A percentile compares a stretch with the other conserved stretches of the same genome.
Conservation (phyloP, 805 yeast species). For the Metschnikowia shivogae region DNA sequence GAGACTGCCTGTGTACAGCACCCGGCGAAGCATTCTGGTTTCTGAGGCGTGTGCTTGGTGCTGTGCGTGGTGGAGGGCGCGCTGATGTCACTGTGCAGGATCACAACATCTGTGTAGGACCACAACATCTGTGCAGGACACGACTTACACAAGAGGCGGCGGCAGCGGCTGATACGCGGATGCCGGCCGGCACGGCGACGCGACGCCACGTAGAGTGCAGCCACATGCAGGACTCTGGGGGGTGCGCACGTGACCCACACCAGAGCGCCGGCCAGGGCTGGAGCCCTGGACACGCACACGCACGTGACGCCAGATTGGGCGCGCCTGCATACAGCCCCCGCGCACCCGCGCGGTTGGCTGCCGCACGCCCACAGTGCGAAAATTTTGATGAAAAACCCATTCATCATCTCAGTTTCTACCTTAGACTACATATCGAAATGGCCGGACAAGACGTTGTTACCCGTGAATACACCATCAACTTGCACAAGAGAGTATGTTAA, state of each 20-base stretch:
- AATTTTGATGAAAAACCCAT: slow-evolving; percentile 17
- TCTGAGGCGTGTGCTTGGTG: neutral
- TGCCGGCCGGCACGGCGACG: no score
- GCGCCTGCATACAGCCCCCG: neutral
- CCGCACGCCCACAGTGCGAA: slow-evolving; percentile 17
- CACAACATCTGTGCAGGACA: no score
- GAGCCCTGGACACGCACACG: neutral
- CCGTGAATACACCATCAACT: slow-evolving; percentile 99
- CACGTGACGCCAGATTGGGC: neutral
- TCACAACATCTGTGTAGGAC: no score
- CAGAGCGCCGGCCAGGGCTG: no score
- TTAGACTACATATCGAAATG: slow-evolving; percentile 42
- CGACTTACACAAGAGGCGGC: no score
- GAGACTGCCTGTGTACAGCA: neutral
- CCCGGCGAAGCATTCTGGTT: neutral
- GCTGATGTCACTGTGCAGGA: no score
- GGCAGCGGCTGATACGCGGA: no score
- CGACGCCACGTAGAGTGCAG: no score
- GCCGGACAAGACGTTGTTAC: slow-evolving; percentile 99
- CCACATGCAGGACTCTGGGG: no score
- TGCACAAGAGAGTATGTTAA: slow-evolving; percentile 94
- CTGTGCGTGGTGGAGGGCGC: no score
- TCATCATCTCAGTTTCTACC: slow-evolving; percentile 5
- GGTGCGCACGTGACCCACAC: no score
- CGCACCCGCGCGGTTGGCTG: slow-evolving; percentile 2